phyloP scores from a whole-genome alignment of 306 rosid species.

The Hippophae tibetana region DNA sequence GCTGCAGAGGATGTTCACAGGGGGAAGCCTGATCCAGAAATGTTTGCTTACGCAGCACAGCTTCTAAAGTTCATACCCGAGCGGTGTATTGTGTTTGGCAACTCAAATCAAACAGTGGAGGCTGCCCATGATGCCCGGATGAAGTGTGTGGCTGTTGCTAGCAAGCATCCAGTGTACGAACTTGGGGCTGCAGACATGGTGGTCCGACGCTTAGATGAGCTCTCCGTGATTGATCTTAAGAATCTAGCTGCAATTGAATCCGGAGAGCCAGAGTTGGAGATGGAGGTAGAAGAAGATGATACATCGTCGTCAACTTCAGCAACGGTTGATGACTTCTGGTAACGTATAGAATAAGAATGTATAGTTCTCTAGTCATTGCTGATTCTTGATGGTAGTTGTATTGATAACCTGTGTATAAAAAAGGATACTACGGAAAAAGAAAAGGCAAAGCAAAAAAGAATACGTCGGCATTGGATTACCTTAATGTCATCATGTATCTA shows the following conservation, averaged over 20 bases:
- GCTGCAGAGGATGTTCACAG: slow-evolving; percentile 90
- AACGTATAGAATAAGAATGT: slow-evolving; percentile 38
- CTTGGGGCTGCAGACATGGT: slow-evolving; percentile 89
- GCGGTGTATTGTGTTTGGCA: slow-evolving; percentile 94
- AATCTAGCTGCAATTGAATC: slow-evolving; percentile 68
- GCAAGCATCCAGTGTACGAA: slow-evolving; percentile 94
- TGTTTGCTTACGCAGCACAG: slow-evolving; percentile 86
- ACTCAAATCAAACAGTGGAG: slow-evolving; percentile 87
- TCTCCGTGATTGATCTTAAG: slow-evolving; percentile 87
- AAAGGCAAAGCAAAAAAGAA: neutral
- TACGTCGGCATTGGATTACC: slow-evolving; percentile 48
- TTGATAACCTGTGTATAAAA: slow-evolving; percentile 49
- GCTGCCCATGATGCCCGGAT: slow-evolving; percentile 91
- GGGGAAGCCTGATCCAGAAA: slow-evolving; percentile 98
- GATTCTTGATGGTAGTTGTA: slow-evolving; percentile 62
- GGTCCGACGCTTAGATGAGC: slow-evolving; percentile 73
- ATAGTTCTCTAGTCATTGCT: slow-evolving; percentile 46
- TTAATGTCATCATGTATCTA: slow-evolving; percentile 36
- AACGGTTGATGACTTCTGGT: slow-evolving; percentile 62
- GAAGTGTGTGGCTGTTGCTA: slow-evolving; percentile 98
- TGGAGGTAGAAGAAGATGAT: slow-evolving; percentile 54
- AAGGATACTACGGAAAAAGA: slow-evolving; percentile 11
- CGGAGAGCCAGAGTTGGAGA: slow-evolving; percentile 64
- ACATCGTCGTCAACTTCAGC: slow-evolving; percentile 31
- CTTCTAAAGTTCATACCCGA: slow-evolving; percentile 81